Base-by-base conservation (phyloP, 108 stramenopile genomes). In the Licmophora abbreviata region DNA sequence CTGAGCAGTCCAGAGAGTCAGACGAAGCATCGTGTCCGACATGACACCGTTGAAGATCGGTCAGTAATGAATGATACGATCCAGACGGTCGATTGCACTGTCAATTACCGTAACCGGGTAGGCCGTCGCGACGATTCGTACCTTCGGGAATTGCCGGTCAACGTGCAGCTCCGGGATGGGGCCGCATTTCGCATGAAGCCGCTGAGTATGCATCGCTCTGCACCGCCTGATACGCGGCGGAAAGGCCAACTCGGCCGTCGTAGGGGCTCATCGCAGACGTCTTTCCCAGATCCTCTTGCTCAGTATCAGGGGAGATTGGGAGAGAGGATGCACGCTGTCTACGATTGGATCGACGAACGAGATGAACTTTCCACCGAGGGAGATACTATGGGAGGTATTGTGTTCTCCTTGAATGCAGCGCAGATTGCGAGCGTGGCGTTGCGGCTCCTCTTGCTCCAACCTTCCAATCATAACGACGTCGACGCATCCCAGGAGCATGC, bases 351-450 rank as follows among this genome's bases (percentile, higher is more conserved):
- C 3, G 18, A 5, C 15, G 20, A 5, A 5, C 38, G 38, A 18
- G 38, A 40, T 40, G 38, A 40, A 18, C 38, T 3, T 3, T 15
- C 38, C 3, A 40, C 2, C 5, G 38, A 40, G 1, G 1, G 3
- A 18, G 4, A 40, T 1, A 40, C 18, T 40, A 10, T 46, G 15
- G 21, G 21, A 45, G 37, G 38, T 51, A 20, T 59, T 11, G 6
- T 59, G 4, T 61, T 74, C 36, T 69, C 68, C 0, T 51, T 69
- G 20, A 50, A 58, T 4, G 14, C 50, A 25, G 22, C 56, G 18
- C 63, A 74, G 44, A 69, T 69, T 22, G 54, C 66, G 20, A 60
- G 65, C 24, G 32, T 74, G 11, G 35, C 41, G 24, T 41, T 69
- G 30, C 59, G 57, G 40, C 37, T 74, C 9, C 37, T 74, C 4